Conservation (phyloP, 495 filamentous ascomycete species). For the Neurospora pannonica region DNA sequence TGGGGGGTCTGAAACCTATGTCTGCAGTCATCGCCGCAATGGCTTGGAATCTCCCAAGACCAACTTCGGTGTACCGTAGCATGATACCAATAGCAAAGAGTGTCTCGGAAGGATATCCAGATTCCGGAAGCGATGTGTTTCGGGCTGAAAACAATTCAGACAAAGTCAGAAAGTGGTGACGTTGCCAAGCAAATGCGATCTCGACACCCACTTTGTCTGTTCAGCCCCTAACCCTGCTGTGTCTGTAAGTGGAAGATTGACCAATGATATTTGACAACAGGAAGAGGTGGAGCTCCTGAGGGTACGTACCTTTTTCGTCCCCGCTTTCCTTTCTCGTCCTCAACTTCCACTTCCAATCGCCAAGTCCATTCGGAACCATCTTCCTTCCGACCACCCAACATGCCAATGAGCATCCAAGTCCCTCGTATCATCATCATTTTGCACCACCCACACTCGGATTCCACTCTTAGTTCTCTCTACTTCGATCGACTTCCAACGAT, state of each 20-base stretch:
- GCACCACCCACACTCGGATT: not conserved
- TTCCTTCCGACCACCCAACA: not conserved
- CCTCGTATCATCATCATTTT: not conserved
- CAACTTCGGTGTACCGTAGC: not conserved
- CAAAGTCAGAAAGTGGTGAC: not conserved
- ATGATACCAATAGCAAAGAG: not conserved
- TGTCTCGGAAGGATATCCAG: not conserved
- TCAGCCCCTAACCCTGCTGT: not conserved
- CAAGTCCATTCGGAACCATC: not conserved
- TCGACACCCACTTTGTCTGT: not conserved
- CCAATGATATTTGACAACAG: not conserved
- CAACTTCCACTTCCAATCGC: not conserved
- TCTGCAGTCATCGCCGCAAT: not conserved
- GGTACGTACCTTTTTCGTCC: not conserved
- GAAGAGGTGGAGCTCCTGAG: fast-evolving
- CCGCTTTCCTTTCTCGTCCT: not conserved
- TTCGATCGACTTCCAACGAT: not conserved
- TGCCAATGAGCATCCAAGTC: not conserved
- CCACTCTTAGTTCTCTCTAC: not conserved
- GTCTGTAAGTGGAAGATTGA: not conserved
- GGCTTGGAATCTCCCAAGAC: not conserved
- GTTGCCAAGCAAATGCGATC: not conserved
- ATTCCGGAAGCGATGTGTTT: not conserved
- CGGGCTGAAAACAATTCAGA: not conserved
- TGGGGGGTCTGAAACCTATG: not conserved